phyloP scores from a whole-genome alignment of 139 green algal genomes.

The Picochlorum sp. region DNA sequence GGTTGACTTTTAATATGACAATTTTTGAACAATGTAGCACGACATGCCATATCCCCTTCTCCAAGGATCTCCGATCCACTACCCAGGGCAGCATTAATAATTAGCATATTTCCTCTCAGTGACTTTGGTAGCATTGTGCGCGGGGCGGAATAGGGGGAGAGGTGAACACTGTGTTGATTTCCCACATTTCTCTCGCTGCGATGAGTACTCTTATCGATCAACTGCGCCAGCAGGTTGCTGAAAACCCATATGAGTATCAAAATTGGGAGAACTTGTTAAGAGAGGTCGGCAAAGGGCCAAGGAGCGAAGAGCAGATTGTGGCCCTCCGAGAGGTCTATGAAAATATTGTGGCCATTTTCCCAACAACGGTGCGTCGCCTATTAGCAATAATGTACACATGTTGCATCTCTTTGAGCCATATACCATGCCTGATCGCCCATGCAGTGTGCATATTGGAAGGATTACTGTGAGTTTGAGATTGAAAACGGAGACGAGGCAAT shows the following conservation, averaged over 20 bases:
- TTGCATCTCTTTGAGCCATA: background rate
- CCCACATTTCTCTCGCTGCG: too few species aligned
- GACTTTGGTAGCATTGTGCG: too few species aligned
- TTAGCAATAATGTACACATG: too few species aligned
- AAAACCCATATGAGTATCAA: background rate
- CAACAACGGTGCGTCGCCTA: conserved; percentile 43
- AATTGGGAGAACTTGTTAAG: background rate
- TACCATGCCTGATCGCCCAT: background rate
- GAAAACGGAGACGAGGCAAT: conserved; percentile 16
- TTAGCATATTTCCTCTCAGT: too few species aligned
- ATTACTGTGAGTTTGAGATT: conserved; percentile 57
- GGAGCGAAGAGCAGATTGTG: conserved; percentile 15
- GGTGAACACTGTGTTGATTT: too few species aligned
- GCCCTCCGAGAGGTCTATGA: conserved; percentile 44
- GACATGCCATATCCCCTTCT: too few species aligned
- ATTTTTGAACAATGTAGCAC: too few species aligned
- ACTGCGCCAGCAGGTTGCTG: background rate
- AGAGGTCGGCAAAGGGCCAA: conserved; percentile 2
- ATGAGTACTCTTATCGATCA: too few species aligned
- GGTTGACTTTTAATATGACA: too few species aligned
- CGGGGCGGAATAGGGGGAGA: too few species aligned
- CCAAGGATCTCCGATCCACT: too few species aligned
- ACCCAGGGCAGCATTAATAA: too few species aligned
- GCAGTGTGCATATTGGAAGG: conserved; percentile 52
- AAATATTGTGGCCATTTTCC: conserved; percentile 50